Evolutionary conservation across 2,329 filamentous ascomycete species (phyloP).

Genomic region (Penicillium brasilianum): DNA sequence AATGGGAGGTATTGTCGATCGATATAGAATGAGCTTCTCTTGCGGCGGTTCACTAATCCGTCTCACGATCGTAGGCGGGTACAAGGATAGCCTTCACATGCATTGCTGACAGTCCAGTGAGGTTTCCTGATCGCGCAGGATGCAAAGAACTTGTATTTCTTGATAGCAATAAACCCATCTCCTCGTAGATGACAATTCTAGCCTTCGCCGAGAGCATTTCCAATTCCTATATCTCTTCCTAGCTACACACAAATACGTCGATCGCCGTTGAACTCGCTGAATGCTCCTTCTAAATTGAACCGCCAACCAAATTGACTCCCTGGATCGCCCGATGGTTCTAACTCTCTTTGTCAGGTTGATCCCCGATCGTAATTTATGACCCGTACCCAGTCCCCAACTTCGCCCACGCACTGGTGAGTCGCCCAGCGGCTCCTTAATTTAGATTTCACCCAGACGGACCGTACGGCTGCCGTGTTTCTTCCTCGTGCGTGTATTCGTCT

Average conservation of each 20-base stretch:
- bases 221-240: neutral
- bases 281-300: neutral
- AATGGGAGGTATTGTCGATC: no score
- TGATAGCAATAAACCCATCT: neutral
- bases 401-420: neutral
- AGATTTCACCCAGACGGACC: neutral
- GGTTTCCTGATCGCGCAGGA: no score
- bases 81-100: no score
- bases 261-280: neutral
- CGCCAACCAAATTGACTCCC: neutral
- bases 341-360: constrained; percentile 12
- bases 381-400: neutral
- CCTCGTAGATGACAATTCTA: neutral
- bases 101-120: no score
- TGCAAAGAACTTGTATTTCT: no score
- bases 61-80: neutral
- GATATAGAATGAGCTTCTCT: no score
- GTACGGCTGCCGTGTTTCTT: neutral
- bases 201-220: neutral
- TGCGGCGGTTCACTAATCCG: neutral
- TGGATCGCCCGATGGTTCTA: constrained; percentile 4
- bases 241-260: neutral
- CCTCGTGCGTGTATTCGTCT: constrained; percentile 13
- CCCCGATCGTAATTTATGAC: neutral
- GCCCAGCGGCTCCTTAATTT: neutral